Percentiles rank a stretch among this genome's conserved stretches.
Conservation (phyloP, 2,329 filamentous ascomycete species). For the Stromatinia cepivora region DNA sequence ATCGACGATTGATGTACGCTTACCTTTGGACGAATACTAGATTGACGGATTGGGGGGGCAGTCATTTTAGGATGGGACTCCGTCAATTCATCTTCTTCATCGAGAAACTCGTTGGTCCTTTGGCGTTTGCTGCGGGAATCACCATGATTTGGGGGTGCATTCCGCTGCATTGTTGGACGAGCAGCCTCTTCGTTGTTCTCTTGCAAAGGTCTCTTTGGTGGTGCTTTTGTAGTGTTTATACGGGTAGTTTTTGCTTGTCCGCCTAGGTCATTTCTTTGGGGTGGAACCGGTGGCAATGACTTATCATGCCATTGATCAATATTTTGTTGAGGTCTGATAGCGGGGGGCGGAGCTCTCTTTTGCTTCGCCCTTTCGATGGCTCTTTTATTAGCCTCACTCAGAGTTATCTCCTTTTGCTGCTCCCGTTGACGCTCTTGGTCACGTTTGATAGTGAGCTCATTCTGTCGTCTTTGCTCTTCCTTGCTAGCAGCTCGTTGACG, state of each 20-base stretch:
- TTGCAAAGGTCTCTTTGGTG: constrained; percentile 73
- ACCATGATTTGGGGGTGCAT: constrained; percentile 61
- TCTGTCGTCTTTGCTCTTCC: constrained; percentile 63
- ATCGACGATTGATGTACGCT: constrained; percentile 39
- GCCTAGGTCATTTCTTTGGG: constrained; percentile 33
- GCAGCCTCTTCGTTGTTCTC: constrained; percentile 57
- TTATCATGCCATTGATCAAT: constrained; percentile 38
- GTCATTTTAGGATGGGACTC: constrained; percentile 67
- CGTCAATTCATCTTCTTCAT: constrained; percentile 63
- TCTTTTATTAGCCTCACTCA: constrained; percentile 64
- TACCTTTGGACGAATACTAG: constrained; percentile 55
- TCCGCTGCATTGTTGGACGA: constrained; percentile 52
- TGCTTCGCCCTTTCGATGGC: constrained; percentile 66
- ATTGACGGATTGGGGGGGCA: constrained; percentile 82
- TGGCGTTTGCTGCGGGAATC: constrained; percentile 70
- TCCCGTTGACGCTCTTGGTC: constrained; percentile 55
- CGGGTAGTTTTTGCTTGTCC: constrained; percentile 47
- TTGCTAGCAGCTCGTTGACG: constrained; percentile 68
- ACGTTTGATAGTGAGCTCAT: constrained; percentile 59
- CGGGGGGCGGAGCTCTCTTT: constrained; percentile 62
- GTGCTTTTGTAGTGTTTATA: constrained; percentile 67
- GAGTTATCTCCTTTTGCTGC: constrained; percentile 47
- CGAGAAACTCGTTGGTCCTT: constrained; percentile 69
- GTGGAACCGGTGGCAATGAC: constrained; percentile 37
- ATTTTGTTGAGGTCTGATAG: constrained; percentile 55